Conservation (phyloP, 1,139 yeast genomes). For the Cylindricascospora bacillispora region DNA sequence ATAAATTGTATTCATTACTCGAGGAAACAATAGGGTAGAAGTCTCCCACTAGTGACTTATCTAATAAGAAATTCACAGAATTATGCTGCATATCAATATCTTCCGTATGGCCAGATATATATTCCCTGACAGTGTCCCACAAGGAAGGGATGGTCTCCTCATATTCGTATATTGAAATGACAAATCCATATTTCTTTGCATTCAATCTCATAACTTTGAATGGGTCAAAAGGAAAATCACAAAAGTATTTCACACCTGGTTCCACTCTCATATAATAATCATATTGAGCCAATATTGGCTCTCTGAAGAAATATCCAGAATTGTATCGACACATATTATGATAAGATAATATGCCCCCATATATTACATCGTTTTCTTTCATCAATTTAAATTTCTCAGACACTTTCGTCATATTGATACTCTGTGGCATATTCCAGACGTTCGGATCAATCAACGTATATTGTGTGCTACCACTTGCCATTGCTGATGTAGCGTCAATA, state of each 20-base stretch:
- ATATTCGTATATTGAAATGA: slow-evolving; percentile 64
- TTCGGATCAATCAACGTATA: slow-evolving; percentile 57
- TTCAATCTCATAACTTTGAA: slow-evolving; percentile 62
- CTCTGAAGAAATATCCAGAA: slow-evolving; percentile 71
- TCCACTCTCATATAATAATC: slow-evolving; percentile 93
- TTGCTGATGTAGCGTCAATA: slow-evolving; percentile 49
- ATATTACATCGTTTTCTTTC: slow-evolving; percentile 49
- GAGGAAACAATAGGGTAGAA: slow-evolving; percentile 23
- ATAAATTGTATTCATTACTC: slow-evolving; percentile 58
- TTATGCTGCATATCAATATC: slow-evolving; percentile 49
- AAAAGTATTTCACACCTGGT: slow-evolving; percentile 75
- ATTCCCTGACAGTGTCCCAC: slow-evolving; percentile 64
- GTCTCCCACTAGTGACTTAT: slow-evolving; percentile 33
- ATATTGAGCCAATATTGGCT: slow-evolving; percentile 48
- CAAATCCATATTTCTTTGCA: slow-evolving; percentile 75
- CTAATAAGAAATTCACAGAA: slow-evolving; percentile 56
- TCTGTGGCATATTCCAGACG: slow-evolving; percentile 57
- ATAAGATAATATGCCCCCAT: slow-evolving; percentile 69
- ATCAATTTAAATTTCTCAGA: slow-evolving; percentile 41
- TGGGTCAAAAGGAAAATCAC: slow-evolving; percentile 78
- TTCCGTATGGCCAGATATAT: slow-evolving; percentile 48
- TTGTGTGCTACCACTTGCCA: slow-evolving; percentile 61
- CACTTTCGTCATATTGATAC: slow-evolving; percentile 31
- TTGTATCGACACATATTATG: slow-evolving; percentile 77
- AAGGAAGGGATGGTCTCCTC: slow-evolving; percentile 74